A percentile compares a stretch with the other conserved stretches of the same genome.
These are phyloP conservation scores for Linum tenue DNA, from an alignment of 345 rosid genomes.

Conservation along the genomic window DNA sequence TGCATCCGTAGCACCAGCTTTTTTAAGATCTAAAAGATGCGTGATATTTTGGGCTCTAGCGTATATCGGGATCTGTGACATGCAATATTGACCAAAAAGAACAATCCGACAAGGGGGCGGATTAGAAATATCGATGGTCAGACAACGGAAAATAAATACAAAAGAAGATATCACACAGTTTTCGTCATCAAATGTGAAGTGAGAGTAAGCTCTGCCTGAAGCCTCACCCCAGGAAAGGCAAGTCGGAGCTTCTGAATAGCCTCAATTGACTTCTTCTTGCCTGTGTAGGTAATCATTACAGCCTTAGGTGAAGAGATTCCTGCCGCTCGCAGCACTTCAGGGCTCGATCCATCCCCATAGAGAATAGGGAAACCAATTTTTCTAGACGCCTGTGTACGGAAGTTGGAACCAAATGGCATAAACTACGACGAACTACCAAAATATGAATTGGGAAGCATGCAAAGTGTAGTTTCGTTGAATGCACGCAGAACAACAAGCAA, in stretches of 20 bases:
- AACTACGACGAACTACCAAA: background rate
- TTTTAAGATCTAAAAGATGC: conserved; percentile 87
- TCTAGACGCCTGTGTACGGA: conserved; percentile 48
- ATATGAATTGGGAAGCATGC: background rate
- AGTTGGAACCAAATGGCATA: background rate
- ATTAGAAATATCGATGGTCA: background rate
- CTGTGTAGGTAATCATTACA: conserved; percentile 84
- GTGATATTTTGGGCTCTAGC: conserved; percentile 78
- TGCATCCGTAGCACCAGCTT: conserved; percentile 88
- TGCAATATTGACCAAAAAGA: conserved; percentile 9
- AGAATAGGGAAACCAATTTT: conserved; percentile 80
- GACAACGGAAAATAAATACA: no score
- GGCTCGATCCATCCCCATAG: conserved; percentile 87
- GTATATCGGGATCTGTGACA: conserved; percentile 65
- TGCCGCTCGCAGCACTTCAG: conserved; percentile 79
- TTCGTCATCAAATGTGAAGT: background rate
- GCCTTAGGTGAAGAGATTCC: conserved; percentile 86
- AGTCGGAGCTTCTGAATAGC: conserved; percentile 87
- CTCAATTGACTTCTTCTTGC: conserved; percentile 62
- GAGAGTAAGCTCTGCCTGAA: conserved; percentile 3
- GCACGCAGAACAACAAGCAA: background rate
- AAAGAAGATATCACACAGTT: background rate
- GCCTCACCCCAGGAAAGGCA: conserved; percentile 65
- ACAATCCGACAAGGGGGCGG: conserved; percentile 9
- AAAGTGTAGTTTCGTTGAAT: background rate